Evolutionary conservation across 768 basidiomycete genomes (phyloP).

Genomic region (Tylopilus cervinicoccineus): DNA sequence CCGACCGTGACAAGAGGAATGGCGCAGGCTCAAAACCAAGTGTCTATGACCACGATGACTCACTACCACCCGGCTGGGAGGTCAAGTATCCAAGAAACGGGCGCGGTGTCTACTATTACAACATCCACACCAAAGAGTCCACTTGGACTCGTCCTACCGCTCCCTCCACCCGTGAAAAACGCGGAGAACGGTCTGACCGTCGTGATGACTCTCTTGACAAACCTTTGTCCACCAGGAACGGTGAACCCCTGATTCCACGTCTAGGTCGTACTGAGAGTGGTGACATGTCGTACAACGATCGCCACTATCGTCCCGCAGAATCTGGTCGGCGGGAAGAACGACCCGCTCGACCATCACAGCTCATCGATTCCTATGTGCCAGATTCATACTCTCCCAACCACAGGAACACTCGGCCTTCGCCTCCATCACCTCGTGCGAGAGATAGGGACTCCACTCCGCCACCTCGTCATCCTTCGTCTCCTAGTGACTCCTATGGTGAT

Average conservation of each 20-base stretch:
- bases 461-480: slow-evolving; percentile 22
- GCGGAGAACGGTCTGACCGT: slow-evolving; percentile 21
- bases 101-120: slow-evolving; percentile 53
- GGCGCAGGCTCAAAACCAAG: slow-evolving; percentile 25
- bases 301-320: slow-evolving; percentile 58
- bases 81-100: slow-evolving; percentile 47
- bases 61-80: slow-evolving; percentile 62
- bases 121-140: slow-evolving; percentile 49
- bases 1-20: slow-evolving; percentile 43
- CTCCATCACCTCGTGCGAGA: slow-evolving; percentile 24
- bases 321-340: slow-evolving; percentile 27
- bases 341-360: slow-evolving; percentile 16
- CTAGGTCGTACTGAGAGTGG: slow-evolving; percentile 27
- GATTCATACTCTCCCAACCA: slow-evolving; percentile 25
- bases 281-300: slow-evolving; percentile 52
- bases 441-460: slow-evolving; percentile 21
- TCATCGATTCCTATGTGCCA: slow-evolving; percentile 26
- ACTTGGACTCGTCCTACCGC: slow-evolving; percentile 55
- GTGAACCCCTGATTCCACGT: slow-evolving; percentile 21
- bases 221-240: slow-evolving; percentile 21
- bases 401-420: slow-evolving; percentile 18
- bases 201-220: slow-evolving; percentile 29
- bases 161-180: slow-evolving; percentile 23
- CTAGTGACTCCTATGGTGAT: slow-evolving; percentile 20
- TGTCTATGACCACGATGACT: slow-evolving; percentile 26